phyloP scores from a whole-genome alignment of 106 monocot genomes.

The Ottelia alismoides region DNA sequence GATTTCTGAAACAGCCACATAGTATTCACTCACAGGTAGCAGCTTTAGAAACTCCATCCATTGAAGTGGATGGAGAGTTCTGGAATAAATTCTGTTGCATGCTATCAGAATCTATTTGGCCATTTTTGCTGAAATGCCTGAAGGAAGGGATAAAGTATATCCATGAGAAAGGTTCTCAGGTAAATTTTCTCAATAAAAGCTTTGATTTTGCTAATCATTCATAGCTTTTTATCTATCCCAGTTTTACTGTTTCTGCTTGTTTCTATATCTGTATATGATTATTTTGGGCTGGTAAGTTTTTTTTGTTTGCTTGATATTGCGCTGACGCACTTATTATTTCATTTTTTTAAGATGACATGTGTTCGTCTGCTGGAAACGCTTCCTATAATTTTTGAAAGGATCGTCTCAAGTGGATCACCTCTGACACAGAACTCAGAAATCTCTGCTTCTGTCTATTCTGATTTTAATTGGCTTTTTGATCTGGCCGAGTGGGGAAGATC shows the following conservation, averaged over 20 bases:
- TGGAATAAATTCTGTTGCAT: slow-evolving; percentile 68
- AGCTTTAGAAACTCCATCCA: slow-evolving; percentile 13
- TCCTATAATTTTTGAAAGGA: slow-evolving; percentile 58
- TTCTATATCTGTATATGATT: no score
- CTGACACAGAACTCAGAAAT: neutral
- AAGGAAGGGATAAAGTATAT: slow-evolving; percentile 44
- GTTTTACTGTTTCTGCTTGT: no score
- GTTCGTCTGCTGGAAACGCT: slow-evolving; percentile 75
- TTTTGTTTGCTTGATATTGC: slow-evolving; percentile 4
- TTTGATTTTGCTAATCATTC: no score
- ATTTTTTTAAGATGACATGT: slow-evolving; percentile 77
- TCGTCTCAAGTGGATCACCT: slow-evolving; percentile 11
- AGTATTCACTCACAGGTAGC: slow-evolving; percentile 10
- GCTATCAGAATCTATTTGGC: slow-evolving; percentile 58
- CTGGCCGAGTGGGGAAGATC: slow-evolving; percentile 82
- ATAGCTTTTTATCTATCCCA: no score
- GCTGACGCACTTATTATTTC: neutral
- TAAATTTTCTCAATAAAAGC: no score
- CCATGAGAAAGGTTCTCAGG: slow-evolving; percentile 67
- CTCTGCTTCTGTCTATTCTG: slow-evolving; percentile 5
- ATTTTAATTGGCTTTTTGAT: slow-evolving; percentile 65
- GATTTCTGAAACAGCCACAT: slow-evolving; percentile 52
- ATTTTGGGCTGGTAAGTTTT: no score
- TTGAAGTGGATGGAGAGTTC: slow-evolving; percentile 30
- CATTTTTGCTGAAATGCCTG: slow-evolving; percentile 54